A percentile compares a stretch with the other conserved stretches of the same genome.
Conservation (phyloP, 345 rosid species). For the Euphorbia lathyris region DNA sequence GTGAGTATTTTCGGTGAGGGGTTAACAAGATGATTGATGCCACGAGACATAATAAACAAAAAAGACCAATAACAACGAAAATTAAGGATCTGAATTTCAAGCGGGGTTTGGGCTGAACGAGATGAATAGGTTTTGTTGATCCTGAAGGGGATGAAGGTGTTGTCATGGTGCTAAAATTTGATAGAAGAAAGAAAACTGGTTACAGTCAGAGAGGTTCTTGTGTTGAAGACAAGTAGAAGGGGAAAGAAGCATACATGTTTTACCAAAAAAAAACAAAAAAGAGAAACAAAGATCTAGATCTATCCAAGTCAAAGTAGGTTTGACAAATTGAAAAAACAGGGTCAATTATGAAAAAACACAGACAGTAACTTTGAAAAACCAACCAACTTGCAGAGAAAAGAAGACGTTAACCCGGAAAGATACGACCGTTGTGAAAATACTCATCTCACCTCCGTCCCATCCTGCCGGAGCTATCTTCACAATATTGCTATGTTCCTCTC, state of each 20-base stretch:
- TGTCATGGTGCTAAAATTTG: neutral
- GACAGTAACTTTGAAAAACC: neutral
- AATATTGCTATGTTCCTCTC: neutral
- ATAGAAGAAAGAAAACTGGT: neutral
- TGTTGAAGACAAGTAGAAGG: neutral
- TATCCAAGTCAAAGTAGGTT: neutral
- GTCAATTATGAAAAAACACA: neutral
- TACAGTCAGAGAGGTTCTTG: neutral
- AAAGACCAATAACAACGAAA: constrained; percentile 10
- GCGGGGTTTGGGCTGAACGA: neutral
- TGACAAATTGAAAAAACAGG: neutral
- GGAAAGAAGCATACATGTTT: neutral
- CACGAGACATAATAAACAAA: constrained; percentile 7
- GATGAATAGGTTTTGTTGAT: neutral
- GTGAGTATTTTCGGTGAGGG: neutral
- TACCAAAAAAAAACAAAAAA: neutral
- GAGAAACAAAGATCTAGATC: constrained; percentile 9
- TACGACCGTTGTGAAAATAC: neutral
- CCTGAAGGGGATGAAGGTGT: constrained; percentile 5
- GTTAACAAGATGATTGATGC: constrained; percentile 14
- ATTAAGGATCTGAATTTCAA: constrained; percentile 10
- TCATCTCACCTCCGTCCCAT: too few relatives aligned
- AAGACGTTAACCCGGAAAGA: neutral
- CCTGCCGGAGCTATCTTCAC: too few relatives aligned
- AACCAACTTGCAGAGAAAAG: neutral